Base-by-base conservation (phyloP, 2,329 filamentous ascomycete species). In the Aspergillus brunneoviolaceus region DNA sequence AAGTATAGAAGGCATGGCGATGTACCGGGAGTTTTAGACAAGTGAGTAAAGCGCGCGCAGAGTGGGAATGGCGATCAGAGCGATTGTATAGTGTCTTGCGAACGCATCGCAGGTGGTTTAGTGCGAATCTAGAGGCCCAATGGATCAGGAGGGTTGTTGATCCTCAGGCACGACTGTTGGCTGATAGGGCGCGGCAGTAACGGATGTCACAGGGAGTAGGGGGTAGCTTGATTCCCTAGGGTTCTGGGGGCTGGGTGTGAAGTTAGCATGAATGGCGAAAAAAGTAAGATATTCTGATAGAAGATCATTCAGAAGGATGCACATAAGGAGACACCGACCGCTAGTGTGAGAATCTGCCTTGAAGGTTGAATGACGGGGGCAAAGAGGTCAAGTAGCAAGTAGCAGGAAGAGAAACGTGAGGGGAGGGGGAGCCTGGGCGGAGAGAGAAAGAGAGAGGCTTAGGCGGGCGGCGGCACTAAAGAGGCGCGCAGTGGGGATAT, bases 1-100 rank as follows among this genome's bases (percentile, higher is more conserved):
- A 59, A 99, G 86, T 66, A 96, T 86, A 19, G 85, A 86, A 60
- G 85, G 84, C 80, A 81, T 81, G 65, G 62, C 73, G 71, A 65
- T 61, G 68, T 55, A 53, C 45, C 56, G 31, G 48, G 51, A 33
- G 49, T 51, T 25, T 16, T 52, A 59, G 35, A 61, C 21, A 51
- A 51, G 33, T 52, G 31, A 42, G 56, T 48, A 61, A 51, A 60
- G 59, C 49, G 55, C 48, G 50, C 47, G 45, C 25, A 31, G 49
- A 51, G 45, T 45, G 51, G 12, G 29, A 53, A 5, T 12, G 25
- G 33, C 27, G 29, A 49, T 58, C 25, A n/a, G 12, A 25, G n/a
- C 45, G 19, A 51, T 60, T 60, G 65, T 48, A 42, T 56, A 31
- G 54, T 48, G 29, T 57, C 56, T 42, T 47, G 49, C 51, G 29